phyloP scores from a whole-genome alignment of 768 basidiomycete genomes.

The Suillus weaverae region DNA sequence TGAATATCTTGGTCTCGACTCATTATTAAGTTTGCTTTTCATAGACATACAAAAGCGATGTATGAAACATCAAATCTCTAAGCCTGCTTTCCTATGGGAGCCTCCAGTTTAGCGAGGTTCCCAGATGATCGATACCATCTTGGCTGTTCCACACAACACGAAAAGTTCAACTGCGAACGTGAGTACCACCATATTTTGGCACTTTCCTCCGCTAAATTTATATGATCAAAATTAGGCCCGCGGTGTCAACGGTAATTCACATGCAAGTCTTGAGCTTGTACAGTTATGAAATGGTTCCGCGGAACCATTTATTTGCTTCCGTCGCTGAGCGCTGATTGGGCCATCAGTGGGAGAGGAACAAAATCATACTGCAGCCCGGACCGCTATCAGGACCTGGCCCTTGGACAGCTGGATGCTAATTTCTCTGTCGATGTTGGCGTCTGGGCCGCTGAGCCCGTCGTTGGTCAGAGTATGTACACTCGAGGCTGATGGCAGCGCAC shows the following conservation, averaged over 20 bases:
- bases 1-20: conserved; percentile 26
- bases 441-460: background rate
- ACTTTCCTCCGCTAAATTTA: background rate
- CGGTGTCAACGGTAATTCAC: conserved; percentile 27
- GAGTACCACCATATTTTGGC: background rate
- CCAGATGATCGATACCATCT: conserved; percentile 32
- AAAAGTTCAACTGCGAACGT: conserved; percentile 24
- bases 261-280: conserved; percentile 31
- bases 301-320: conserved; percentile 32
- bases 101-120: conserved; percentile 33
- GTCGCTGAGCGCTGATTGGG: conserved; percentile 32
- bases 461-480: background rate
- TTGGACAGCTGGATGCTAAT: background rate
- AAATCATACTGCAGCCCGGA: background rate
- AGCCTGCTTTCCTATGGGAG: conserved; percentile 29
- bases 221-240: conserved; percentile 14
- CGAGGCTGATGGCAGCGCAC: conserved; percentile 16
- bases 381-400: background rate
- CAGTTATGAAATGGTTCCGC: conserved; percentile 34
- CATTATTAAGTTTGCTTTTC: conserved; percentile 34
- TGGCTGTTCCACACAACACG: conserved; percentile 29
- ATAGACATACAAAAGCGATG: conserved; percentile 34
- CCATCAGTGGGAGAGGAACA: background rate
- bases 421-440: background rate
- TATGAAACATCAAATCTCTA: conserved; percentile 38